phyloP scores from a whole-genome alignment of 2,329 filamentous ascomycete genomes.

The Nemania serpens region DNA sequence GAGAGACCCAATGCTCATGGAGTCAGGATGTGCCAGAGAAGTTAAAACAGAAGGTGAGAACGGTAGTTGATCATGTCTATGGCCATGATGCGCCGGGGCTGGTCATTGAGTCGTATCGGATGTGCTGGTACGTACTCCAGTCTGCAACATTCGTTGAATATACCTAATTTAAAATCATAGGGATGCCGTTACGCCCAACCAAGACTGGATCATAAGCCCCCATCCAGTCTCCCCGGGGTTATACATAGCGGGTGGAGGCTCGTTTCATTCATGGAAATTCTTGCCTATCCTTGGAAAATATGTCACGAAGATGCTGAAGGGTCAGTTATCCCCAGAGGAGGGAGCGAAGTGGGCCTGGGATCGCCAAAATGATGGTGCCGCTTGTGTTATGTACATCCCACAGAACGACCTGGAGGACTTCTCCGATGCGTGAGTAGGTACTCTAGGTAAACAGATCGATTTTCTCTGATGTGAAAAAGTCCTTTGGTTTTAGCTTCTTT shows the following conservation, averaged over 20 bases:
- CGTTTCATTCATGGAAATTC: slow-evolving; percentile 14
- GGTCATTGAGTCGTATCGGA: not conserved
- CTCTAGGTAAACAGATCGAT: too few relatives aligned
- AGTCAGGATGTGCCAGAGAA: not conserved
- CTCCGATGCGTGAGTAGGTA: too few relatives aligned
- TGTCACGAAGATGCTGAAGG: slow-evolving; percentile 3
- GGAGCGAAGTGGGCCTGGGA: too few relatives aligned
- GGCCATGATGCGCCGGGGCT: not conserved
- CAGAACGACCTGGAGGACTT: too few relatives aligned
- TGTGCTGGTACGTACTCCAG: not conserved
- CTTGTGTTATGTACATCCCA: too few relatives aligned
- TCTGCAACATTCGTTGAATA: too few relatives aligned
- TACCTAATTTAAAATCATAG: too few relatives aligned
- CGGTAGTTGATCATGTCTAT: not conserved
- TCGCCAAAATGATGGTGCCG: too few relatives aligned
- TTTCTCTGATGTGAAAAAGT: too few relatives aligned
- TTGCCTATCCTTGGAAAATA: not conserved
- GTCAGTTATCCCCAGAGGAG: too few relatives aligned
- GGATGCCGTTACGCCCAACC: not conserved
- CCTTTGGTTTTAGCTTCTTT: too few relatives aligned
- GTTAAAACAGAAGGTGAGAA: not conserved
- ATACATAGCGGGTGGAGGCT: slow-evolving; percentile 4
- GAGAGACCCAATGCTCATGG: not conserved
- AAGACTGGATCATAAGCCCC: slow-evolving; percentile 4
- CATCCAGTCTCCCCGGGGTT: not conserved